Percentiles rank a stretch among this genome's conserved stretches.
Conservation (phyloP, 805 yeast species). For the Ogataea salicorniae region DNA sequence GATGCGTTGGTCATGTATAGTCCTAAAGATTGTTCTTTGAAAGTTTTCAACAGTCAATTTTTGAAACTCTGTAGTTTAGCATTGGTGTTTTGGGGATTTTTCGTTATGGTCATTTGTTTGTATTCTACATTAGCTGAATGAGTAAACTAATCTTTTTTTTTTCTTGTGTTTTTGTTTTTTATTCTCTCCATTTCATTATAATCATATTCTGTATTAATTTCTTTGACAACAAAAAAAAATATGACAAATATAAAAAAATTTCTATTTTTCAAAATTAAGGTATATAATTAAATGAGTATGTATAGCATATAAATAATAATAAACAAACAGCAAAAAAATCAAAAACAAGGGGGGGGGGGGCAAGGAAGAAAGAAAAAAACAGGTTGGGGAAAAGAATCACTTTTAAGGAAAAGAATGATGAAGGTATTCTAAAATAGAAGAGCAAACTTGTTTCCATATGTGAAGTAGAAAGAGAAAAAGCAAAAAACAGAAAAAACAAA, state of each 20-base stretch:
- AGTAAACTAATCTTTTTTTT: background rate
- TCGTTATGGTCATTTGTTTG: constrained; percentile 51
- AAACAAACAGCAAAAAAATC: background rate
- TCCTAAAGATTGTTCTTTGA: constrained; percentile 18
- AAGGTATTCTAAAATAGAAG: too few species aligned
- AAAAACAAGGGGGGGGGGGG: background rate
- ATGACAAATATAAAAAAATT: background rate
- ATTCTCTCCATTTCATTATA: background rate
- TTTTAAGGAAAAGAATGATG: too few species aligned
- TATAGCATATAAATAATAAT: background rate
- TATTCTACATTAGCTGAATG: constrained; percentile 43
- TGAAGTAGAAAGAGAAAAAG: too few species aligned
- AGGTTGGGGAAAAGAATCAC: background rate
- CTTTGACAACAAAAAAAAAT: background rate
- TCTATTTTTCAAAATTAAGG: background rate
- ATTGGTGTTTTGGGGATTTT: constrained; percentile 48
- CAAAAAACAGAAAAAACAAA: too few species aligned
- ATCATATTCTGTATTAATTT: background rate
- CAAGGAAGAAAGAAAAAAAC: background rate
- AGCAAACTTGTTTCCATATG: too few species aligned
- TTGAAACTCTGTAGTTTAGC: constrained; percentile 28
- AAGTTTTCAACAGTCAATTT: constrained; percentile 18
- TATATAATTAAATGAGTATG: background rate
- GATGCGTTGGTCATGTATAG: constrained; percentile 15
- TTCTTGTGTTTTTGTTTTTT: background rate